phyloP scores from a whole-genome alignment of 306 rosid genomes.

The Acacia confusa region DNA sequence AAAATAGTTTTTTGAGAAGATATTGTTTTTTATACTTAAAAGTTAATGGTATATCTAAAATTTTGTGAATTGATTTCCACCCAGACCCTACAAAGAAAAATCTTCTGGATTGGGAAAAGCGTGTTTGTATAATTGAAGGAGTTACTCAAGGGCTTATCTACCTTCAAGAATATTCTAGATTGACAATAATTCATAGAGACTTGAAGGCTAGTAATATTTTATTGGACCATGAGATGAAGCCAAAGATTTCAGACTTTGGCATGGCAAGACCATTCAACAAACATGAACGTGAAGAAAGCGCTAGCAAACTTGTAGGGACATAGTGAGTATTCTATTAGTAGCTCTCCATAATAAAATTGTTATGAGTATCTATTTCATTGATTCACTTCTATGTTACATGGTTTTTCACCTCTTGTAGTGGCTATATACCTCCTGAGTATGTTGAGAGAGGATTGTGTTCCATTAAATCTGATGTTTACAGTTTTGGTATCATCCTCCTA shows the following conservation, averaged over 20 bases:
- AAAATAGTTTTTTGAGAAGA: no score
- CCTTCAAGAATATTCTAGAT: constrained; percentile 47
- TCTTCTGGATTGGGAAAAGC: constrained; percentile 35
- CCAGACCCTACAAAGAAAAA: constrained; percentile 30
- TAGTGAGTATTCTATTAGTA: constrained; percentile 21
- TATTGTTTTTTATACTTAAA: not conserved
- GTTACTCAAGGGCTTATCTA: constrained; percentile 45
- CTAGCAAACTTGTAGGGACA: constrained; percentile 48
- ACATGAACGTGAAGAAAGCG: constrained; percentile 41
- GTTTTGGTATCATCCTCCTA: constrained; percentile 47
- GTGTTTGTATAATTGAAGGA: constrained; percentile 42
- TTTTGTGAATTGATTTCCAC: not conserved
- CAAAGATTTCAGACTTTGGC: constrained; percentile 63
- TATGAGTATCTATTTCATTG: no score
- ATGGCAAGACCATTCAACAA: constrained; percentile 52
- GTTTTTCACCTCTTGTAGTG: constrained; percentile 30
- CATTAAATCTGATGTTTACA: constrained; percentile 35
- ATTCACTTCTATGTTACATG: not conserved
- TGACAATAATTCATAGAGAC: constrained; percentile 38
- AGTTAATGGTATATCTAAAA: no score
- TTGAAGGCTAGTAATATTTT: constrained; percentile 22
- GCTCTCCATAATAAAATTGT: not conserved
- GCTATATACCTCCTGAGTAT: constrained; percentile 15
- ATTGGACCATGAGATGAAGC: constrained; percentile 35
- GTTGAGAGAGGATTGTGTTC: constrained; percentile 35